Base-by-base conservation (phyloP, 345 rosid species). In the Chamaenerion angustifolium region DNA sequence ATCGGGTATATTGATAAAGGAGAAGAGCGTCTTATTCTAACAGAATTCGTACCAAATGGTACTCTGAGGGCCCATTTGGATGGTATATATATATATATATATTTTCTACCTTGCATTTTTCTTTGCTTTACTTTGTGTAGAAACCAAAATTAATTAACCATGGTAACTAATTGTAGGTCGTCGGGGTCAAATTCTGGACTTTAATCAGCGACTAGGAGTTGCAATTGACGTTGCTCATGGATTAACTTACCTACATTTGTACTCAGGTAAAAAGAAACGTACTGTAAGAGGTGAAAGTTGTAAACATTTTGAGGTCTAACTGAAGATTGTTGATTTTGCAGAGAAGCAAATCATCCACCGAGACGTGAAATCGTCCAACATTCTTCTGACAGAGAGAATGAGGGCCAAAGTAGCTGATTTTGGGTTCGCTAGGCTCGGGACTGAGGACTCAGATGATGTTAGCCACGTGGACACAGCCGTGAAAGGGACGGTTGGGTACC, bases 371-470 rank as follows among this genome's bases (percentile, higher is more conserved):
- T 82, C 98, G 19, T 87, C 98, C 42, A 92, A 92, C 75, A 82
- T 92, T 64, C 90, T 92, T 61, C 67, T 92, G 49, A 87, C 96
- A 37, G 94, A 84, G 60, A 77, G 76, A 66, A 68, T 92, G 96
- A 77, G 90, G 75, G 95, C 96, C 53, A 92, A 92, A 74, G 96
- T 92, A 54, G 88, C 95, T 42, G 95, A 92, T 67, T 92, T 87
- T 48, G 98, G 98, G 41, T 92, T 92, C 60, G 98, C 98, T 41
- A 82, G 85, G 72, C 66, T 75, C 12, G 95, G 93, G 54, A 54
- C 71, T 51, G 90, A 84, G 37, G 62, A 58, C 45, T 13, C 82
- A 13, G 87, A 79, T 54, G 69, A 69, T 8, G 10, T 31, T 10
- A 82, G 95, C 13, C 88, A 80, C 57, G 69, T 92, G 52, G 71